A percentile compares a stretch with the other conserved stretches of the same genome.
Evolutionary conservation across 1,284 basidiomycete genomes (phyloP).

Genomic region (Stereum hirsutum): DNA sequence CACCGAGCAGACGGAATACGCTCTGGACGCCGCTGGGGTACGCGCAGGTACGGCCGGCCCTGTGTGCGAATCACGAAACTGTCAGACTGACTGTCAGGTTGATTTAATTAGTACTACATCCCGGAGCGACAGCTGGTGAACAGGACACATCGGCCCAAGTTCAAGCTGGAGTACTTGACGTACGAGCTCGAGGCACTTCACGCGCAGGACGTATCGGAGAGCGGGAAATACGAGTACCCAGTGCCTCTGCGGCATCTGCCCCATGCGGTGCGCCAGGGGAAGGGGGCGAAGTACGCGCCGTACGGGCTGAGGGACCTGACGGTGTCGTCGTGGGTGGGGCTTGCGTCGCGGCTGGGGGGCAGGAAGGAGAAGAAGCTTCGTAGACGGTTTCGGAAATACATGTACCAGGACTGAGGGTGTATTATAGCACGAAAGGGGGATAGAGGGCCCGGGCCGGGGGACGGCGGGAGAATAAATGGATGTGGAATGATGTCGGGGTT

Average conservation of each 20-base stretch:
- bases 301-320: conserved; percentile 72
- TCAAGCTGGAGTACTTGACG: conserved; percentile 76
- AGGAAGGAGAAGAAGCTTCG: conserved; percentile 52
- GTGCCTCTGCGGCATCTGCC: conserved; percentile 66
- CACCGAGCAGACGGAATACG: conserved; percentile 67
- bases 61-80: background rate
- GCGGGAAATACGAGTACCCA: conserved; percentile 31
- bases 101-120: conserved; percentile 57
- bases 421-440: conserved; percentile 12
- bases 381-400: conserved; percentile 54
- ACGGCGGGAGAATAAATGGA: background rate
- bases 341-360: conserved; percentile 57
- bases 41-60: conserved; percentile 50
- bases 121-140: conserved; percentile 54
- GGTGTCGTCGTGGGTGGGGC: conserved; percentile 65
- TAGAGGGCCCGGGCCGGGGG: conserved; percentile 5
- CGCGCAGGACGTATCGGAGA: conserved; percentile 19
- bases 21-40: conserved; percentile 73
- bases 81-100: background rate
- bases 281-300: conserved; percentile 50
- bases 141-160: conserved; percentile 47
- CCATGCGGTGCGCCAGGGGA: conserved; percentile 34
- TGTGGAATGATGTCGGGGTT: conserved; percentile 27
- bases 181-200: conserved; percentile 35
- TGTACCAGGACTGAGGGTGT: conserved; percentile 51